Base-by-base conservation (phyloP, 495 filamentous ascomycete species). In the Mytilinidion resinicola region DNA sequence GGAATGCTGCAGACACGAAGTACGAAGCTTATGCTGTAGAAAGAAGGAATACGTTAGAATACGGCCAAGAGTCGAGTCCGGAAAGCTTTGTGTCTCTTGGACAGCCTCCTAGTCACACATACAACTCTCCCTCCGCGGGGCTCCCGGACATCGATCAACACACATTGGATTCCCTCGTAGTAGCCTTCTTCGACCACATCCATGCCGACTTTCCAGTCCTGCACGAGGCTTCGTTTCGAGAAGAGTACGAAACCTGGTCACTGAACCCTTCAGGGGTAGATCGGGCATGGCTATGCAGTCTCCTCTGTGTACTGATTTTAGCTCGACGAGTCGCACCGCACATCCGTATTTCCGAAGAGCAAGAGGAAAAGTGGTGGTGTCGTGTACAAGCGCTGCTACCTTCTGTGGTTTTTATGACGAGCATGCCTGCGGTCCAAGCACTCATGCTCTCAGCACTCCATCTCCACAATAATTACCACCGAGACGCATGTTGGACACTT, bases 161-260 rank as follows among this genome's bases (percentile, higher is more conserved):
- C 6, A 65, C 60, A 33, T 61, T 71, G 14, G 75, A 77, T 49
- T 58, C 67, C 4, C 70, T 76, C 25, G 60, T 79, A 3, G 42
- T 66, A 0, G 70, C 72, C 19, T 79, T 70, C 62, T 77, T 79
- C 53, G 62, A 72, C 0, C 48, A 69, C 46, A 72, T 77, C 15
- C 76, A 79, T 59, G 69, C 72, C 4, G 72, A 76, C 50, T 76
- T 75, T 58, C 66, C 70, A 14, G 62, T 79, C 7, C 77, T 79
- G 53, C 73, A 77, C 60, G 71, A 71, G 11, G 67, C 69, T 1
- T 72, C 72, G 9, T 78, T 77, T 61, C 72, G 73, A 53, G 61
- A 62, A 8, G 67, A 67, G 6, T 79, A 77, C 56, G 70, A 78
- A 53, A 61, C 59, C 19, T 70, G 73, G 66, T 20, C 56, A 9